These are phyloP conservation scores for Lasiodiplodia gonubiensis DNA, from an alignment of 2,329 filamentous ascomycete genomes.

Conservation along the genomic window DNA sequence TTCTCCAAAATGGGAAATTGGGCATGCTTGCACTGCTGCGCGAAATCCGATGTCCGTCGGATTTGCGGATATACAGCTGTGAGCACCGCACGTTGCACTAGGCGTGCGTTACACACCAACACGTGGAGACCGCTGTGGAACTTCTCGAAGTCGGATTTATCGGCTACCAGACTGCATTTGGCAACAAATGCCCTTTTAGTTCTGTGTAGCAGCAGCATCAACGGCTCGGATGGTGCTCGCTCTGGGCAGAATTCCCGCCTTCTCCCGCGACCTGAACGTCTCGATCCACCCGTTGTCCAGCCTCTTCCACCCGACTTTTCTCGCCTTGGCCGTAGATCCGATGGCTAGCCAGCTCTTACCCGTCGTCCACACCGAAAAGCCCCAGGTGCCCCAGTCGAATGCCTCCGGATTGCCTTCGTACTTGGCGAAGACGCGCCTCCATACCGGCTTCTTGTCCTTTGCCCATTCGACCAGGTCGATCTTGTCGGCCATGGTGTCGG, in stretches of 20 bases:
- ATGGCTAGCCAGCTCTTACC: background rate
- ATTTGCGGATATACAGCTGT: slow-evolving; percentile 10
- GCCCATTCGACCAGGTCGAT: background rate
- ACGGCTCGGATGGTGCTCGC: background rate
- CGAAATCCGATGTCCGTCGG: slow-evolving; percentile 8
- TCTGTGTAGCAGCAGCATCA: background rate
- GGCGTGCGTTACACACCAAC: background rate
- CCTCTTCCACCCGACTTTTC: background rate
- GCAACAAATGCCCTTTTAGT: background rate
- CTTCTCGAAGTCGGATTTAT: slow-evolving; percentile 6
- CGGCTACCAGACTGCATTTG: background rate
- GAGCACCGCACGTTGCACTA: background rate
- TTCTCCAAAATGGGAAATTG: background rate
- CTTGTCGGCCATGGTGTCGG: background rate
- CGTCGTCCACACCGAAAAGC: background rate
- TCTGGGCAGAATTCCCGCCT: background rate
- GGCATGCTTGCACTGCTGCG: background rate
- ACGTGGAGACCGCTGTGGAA: background rate
- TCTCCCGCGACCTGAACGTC: background rate
- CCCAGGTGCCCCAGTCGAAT: background rate
- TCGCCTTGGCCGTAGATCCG: background rate
- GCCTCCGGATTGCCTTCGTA: background rate
- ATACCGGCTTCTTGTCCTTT: background rate
- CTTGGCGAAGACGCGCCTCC: background rate
- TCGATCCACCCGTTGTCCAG: slow-evolving; percentile 1